These are phyloP conservation scores for Pseudopyricularia cyperi DNA, from an alignment of 2,329 filamentous ascomycete species.

Conservation along the genomic window DNA sequence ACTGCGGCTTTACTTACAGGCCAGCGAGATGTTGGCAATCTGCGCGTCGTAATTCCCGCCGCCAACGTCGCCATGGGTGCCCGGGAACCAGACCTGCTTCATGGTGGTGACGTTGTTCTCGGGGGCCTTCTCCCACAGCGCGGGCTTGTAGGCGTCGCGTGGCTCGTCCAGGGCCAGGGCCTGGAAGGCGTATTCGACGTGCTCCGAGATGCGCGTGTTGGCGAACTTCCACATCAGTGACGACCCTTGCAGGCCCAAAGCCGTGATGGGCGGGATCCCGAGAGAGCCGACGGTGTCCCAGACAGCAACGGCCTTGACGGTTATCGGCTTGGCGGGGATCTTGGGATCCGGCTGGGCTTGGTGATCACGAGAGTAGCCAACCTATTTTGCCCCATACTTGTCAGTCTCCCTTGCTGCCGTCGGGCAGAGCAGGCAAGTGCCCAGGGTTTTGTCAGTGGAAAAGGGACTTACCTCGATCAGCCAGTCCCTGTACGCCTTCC, in stretches of 20 bases:
- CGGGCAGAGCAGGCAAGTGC: neutral
- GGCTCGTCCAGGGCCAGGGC: constrained; percentile 45
- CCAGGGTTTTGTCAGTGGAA: neutral
- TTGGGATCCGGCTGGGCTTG: constrained; percentile 6
- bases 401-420: neutral
- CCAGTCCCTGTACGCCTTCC: constrained; percentile 20
- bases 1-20: constrained; percentile 13
- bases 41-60: constrained; percentile 40
- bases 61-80: constrained; percentile 39
- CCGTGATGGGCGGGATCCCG: constrained; percentile 26
- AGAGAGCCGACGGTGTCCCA: constrained; percentile 36
- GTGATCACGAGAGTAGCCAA: neutral
- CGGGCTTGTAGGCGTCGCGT: constrained; percentile 29
- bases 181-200: constrained; percentile 45
- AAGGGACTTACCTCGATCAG: constrained; percentile 17
- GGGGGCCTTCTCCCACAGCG: constrained; percentile 4
- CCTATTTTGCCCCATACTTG: constrained; percentile 13
- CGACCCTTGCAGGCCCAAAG: constrained; percentile 21
- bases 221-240: constrained; percentile 25
- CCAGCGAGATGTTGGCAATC: constrained; percentile 20
- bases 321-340: constrained; percentile 19
- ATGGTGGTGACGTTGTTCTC: constrained; percentile 10
- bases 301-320: constrained; percentile 31
- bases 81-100: constrained; percentile 42
- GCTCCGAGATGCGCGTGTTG: constrained; percentile 37